Evolutionary conservation across 108 stramenopile genomes (phyloP), one percentile per base, ranked within the genome.

Genomic region (Epithemia pelagica): DNA sequence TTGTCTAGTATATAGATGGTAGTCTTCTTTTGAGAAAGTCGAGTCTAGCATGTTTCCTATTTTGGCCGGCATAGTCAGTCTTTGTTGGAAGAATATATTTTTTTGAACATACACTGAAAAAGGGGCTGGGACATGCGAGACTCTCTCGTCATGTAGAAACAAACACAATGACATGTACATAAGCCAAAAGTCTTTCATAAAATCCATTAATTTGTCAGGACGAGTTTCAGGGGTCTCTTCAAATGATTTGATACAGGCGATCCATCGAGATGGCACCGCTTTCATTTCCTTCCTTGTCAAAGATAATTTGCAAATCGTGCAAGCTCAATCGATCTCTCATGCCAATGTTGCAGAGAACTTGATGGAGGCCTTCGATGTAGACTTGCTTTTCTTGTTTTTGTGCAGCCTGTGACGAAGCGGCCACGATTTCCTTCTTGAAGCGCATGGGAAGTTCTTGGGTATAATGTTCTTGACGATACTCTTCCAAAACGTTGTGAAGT

Each of bases 371-470:
- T 18, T 33, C 37, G 2, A 63, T 20, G 32, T 28, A n/a, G 37
- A 46, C 37, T 37, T 23, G 22, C 32, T 32, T 21, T 33, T 63
- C 62, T 10, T 46, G 5, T 46, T 46, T 46, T 5, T 5, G 10
- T 15, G 37, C 15, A 15, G 10, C 5, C 37, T 46, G 37, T 1
- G 19, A 33, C 2, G 62, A 30, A 22, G 62, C 62, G 28, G 29
- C 5, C 23, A 63, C 62, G 19, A 63, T 63, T 31, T 63, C 62
- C 26, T 63, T 63, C 28, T 63, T 63, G 19, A 63, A 63, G 23
- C 62, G 62, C 15, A 24, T 25, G 32, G 62, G 62, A 32, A 63
- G 33, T 30, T 63, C 62, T 63, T 63, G 62, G 1, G 62, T 37
- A 25, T 63, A 63, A 26, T 63, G 28, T 22, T 22, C 32, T 19